phyloP scores from a whole-genome alignment of 2,329 filamentous ascomycete genomes.

The Uncinocarpus reesii region DNA sequence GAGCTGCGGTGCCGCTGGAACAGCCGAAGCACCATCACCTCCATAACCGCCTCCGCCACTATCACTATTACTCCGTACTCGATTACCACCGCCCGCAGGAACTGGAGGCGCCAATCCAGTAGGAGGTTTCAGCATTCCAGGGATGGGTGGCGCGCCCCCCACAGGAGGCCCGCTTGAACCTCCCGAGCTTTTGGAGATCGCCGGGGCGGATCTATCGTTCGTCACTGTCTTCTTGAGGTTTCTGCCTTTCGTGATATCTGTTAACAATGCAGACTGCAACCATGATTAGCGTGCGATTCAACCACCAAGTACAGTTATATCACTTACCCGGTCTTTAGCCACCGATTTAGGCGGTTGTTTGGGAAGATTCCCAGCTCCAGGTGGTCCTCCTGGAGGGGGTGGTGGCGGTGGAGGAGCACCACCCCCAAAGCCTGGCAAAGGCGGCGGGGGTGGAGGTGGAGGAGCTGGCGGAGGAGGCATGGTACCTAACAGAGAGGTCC shows the following conservation, averaged over 20 bases:
- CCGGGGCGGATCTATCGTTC: slow-evolving; percentile 83
- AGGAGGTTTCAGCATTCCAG: slow-evolving; percentile 50
- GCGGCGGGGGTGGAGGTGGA: slow-evolving; percentile 59
- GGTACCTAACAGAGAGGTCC: slow-evolving; percentile 14
- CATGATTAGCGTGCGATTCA: background rate
- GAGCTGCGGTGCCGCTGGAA: slow-evolving; percentile 61
- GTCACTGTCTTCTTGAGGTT: slow-evolving; percentile 74
- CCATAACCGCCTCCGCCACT: slow-evolving; percentile 35
- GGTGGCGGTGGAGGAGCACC: slow-evolving; percentile 47
- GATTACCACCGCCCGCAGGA: slow-evolving; percentile 45
- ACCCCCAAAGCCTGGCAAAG: slow-evolving; percentile 47
- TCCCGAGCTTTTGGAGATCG: slow-evolving; percentile 49
- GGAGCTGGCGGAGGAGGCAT: slow-evolving; percentile 42
- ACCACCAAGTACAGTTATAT: background rate
- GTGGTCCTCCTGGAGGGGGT: slow-evolving; percentile 45
- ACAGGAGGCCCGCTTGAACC: slow-evolving; percentile 52
- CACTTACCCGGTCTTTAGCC: slow-evolving; percentile 53
- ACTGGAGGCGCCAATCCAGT: slow-evolving; percentile 61
- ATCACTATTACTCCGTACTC: slow-evolving; percentile 78
- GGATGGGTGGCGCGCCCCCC: slow-evolving; percentile 73
- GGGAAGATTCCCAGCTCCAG: slow-evolving; percentile 38
- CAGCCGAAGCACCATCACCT: slow-evolving; percentile 36
- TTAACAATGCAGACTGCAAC: slow-evolving; percentile 66
- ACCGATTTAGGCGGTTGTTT: slow-evolving; percentile 45
- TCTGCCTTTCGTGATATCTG: slow-evolving; percentile 75